Base-by-base conservation (phyloP, 176 grass and related monocot genomes). In the Hordeum vulgare region DNA sequence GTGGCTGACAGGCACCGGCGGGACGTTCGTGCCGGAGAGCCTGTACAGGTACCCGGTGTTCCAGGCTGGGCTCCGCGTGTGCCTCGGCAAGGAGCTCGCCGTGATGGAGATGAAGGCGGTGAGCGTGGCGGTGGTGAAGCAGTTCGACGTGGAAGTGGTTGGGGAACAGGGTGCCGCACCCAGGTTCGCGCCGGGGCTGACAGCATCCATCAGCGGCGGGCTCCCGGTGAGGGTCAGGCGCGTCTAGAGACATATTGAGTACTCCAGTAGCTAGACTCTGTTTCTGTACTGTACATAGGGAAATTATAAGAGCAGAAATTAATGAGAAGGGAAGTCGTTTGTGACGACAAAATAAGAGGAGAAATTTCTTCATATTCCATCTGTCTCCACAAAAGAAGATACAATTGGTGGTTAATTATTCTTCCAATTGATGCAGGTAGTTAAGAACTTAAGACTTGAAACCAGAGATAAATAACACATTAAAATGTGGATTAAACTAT, bases 11-110 rank as follows among this genome's bases (percentile, higher is more conserved):
- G 93, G 91, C 1, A 3, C 45, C 65, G 85, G 76, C 14, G 33
- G 71, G 2, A 1, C 83, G 11, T 95, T 95, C 88, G 78, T 47
- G 29, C 93, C 93, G 23, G 85, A 79, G 88, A 95, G 80, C 78
- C 63, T 78, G 59, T 95, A 86, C 73, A 90, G 51, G 85, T 95
- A 86, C 85, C 88, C 93, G 2, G 93, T 95, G 29, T 95, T 95
- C 86, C 93, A 96, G 83, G 94, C 83, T 7, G 94, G 94, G 8
- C 81, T 86, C 20, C 90, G 94, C 39, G 88, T 89, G 44, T 96
- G 94, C 87, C 74, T 96, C 58, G 94, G 94, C 51, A 96, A 93
- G 86, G 94, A 96, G 88, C 83, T 96, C 34, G 90, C 94, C 3
- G 34, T 96, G 21, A 91, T 88, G 65, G 90, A 93, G 86, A 93